phyloP scores from a whole-genome alignment of 805 yeast genomes.

The Dipodascus geniculatus region DNA sequence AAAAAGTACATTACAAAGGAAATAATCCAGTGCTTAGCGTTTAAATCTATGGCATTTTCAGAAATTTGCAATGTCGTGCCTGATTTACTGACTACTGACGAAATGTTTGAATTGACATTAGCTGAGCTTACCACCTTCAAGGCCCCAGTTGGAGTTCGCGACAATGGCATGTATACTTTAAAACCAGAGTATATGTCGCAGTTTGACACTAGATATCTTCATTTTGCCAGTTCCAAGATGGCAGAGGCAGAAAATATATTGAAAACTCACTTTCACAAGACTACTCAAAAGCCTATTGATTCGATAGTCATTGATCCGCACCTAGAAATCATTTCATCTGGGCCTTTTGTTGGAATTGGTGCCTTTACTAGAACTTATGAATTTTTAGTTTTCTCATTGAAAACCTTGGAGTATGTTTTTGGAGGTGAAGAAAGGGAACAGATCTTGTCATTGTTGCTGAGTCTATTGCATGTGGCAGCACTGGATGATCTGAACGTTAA shows the following conservation, averaged over 20 bases:
- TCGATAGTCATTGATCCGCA: conserved; percentile 51
- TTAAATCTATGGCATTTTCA: conserved; percentile 59
- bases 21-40: conserved; percentile 73
- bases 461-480: conserved; percentile 55
- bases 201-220: conserved; percentile 76
- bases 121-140: conserved; percentile 44
- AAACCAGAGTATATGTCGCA: conserved; percentile 41
- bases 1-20: conserved; percentile 49
- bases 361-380: conserved; percentile 18
- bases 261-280: conserved; percentile 34
- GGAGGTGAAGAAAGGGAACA: conserved; percentile 38
- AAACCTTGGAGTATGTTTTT: conserved; percentile 8
- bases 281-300: conserved; percentile 28
- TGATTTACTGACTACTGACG: conserved; percentile 62
- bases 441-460: conserved; percentile 46
- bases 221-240: conserved; percentile 62
- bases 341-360: conserved; percentile 23
- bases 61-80: conserved; percentile 60
- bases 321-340: conserved; percentile 20
- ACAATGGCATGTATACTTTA: conserved; percentile 55
- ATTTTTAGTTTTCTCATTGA: conserved; percentile 17
- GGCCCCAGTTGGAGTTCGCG: conserved; percentile 48
- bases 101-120: conserved; percentile 55
- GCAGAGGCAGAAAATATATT: conserved; percentile 70
- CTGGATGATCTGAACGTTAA: conserved; percentile 29